A percentile compares a stretch with the other conserved stretches of the same genome.
Evolutionary conservation across 768 basidiomycete species (phyloP).

Genomic region (Termitomyces eurrhizus): DNA sequence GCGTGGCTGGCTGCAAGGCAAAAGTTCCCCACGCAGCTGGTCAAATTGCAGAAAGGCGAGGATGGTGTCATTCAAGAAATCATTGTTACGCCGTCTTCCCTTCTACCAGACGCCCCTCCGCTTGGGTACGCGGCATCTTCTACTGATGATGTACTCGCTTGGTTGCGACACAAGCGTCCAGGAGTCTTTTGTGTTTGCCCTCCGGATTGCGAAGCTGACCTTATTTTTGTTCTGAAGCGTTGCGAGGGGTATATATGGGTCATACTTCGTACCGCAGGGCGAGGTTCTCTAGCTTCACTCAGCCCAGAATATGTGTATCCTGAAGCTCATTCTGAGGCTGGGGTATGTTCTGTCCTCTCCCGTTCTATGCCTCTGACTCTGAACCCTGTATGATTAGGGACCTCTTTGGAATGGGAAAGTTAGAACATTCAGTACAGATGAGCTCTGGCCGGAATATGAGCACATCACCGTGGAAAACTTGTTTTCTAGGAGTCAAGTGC

Average conservation of each 20-base stretch:
- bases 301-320: not conserved
- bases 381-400: not conserved
- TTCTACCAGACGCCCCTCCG: not conserved
- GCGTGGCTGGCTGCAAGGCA: not conserved
- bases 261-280: not conserved
- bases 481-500: not conserved
- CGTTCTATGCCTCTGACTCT: not conserved
- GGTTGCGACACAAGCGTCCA: not conserved
- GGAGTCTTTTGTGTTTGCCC: slow-evolving; percentile 3
- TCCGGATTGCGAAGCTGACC: not conserved
- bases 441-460: not conserved
- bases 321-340: not conserved
- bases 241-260: not conserved
- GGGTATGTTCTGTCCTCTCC: not conserved
- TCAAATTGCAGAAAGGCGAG: not conserved
- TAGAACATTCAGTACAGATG: not conserved
- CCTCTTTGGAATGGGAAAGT: not conserved
- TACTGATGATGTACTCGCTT: not conserved
- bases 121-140: slow-evolving; percentile 1
- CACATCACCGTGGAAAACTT: not conserved
- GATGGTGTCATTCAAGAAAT: not conserved
- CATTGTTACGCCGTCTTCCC: not conserved
- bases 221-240: not conserved
- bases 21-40: not conserved
- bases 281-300: not conserved